Evolutionary conservation across 306 rosid genomes (phyloP).

Genomic region (Gastrolobium villosum): DNA sequence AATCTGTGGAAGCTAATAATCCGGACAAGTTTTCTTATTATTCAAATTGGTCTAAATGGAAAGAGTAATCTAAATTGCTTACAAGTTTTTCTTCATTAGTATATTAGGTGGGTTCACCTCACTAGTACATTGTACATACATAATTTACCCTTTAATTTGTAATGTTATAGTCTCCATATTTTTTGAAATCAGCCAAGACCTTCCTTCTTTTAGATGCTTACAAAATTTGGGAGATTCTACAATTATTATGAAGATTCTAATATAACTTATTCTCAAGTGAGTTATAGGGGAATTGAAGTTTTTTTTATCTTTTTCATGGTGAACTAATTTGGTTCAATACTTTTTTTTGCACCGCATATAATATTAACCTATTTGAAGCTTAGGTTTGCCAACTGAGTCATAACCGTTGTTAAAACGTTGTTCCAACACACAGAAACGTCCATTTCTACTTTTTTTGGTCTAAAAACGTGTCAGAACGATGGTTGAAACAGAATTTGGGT

Average conservation of each 20-base stretch:
- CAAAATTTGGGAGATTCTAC: not conserved
- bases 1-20: conserved; percentile 1
- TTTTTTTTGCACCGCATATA: not conserved
- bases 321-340: not conserved
- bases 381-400: not conserved
- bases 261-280: not conserved
- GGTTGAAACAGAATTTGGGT: too few species aligned
- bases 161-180: not conserved
- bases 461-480: too few species aligned
- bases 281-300: not conserved
- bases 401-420: not conserved
- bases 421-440: too few species aligned
- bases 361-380: not conserved
- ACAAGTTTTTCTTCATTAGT: conserved; percentile 8
- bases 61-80: not conserved
- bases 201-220: not conserved
- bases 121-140: not conserved
- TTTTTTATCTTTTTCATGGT: not conserved
- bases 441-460: too few species aligned
- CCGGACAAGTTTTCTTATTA: not conserved
- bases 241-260: not conserved
- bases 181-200: not conserved
- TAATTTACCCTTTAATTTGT: not conserved
- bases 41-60: conserved; percentile 1
- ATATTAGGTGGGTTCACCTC: not conserved